phyloP scores from a whole-genome alignment of 176 grass and related monocot species.

The Lolium perenne region DNA sequence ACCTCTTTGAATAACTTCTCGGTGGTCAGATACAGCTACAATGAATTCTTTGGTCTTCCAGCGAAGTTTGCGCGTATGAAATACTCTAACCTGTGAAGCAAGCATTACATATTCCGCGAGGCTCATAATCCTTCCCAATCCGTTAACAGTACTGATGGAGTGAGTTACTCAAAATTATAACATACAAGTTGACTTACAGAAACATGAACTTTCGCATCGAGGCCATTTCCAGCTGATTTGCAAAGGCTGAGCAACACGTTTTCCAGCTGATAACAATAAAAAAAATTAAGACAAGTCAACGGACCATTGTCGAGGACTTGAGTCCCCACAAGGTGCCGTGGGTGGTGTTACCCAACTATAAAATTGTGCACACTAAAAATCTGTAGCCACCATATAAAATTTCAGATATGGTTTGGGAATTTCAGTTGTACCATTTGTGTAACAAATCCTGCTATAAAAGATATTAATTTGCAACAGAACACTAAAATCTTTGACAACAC shows the following conservation, averaged over 20 bases:
- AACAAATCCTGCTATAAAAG: no score
- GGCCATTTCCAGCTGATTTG: background rate
- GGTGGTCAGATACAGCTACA: no score
- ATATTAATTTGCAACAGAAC: no score
- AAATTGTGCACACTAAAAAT: background rate
- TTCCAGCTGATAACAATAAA: background rate
- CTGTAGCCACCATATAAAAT: background rate
- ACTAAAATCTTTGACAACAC: no score
- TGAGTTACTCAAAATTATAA: background rate
- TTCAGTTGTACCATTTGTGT: no score
- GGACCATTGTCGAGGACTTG: background rate
- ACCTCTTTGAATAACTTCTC: no score
- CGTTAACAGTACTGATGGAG: background rate
- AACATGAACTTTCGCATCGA: background rate
- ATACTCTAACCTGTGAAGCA: no score
- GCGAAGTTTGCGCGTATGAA: no score
- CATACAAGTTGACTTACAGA: background rate
- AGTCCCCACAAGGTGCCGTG: no score
- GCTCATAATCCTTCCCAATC: background rate
- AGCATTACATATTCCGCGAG: no score
- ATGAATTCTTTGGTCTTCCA: no score
- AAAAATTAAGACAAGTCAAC: background rate
- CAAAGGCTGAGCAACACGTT: slow-evolving; percentile 1
- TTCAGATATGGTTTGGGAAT: background rate
- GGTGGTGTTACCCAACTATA: no score